Evolutionary conservation across 768 basidiomycete genomes (phyloP), one percentile per base, ranked within the genome.

Genomic region (Basidioascus undulatus): DNA sequence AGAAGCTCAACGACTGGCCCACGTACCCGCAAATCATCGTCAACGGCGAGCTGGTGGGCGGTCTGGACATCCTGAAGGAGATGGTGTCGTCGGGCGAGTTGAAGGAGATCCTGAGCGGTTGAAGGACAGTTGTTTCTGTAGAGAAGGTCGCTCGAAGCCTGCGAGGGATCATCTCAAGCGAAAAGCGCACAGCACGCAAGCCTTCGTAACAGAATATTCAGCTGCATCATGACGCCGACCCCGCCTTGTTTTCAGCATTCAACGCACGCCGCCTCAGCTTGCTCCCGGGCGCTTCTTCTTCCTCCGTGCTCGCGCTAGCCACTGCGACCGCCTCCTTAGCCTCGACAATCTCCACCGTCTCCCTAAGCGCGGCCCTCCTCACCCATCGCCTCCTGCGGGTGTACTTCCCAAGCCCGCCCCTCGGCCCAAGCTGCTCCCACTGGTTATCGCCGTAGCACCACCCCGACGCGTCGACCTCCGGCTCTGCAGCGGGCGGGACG

Each of bases 21-120:
- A 89, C 79, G 4, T 82, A 69, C 62, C 79, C 80, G 3, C 80
- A 83, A 54, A 63, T 89, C 18, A 76, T 86, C 47, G 64, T 84
- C 38, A 71, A 80, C 3, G 87, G 92, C 18, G 83, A 94, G 56
- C 66, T 98, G 15, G 73, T 92, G 13, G 89, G 89, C n/a, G 89
- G 89, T 4, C 59, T 96, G 39, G 89, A 98, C 55, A 74, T 96
- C 39, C 69, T 87, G 19, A 69, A 72, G 56, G 89, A 94, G 61
- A 78, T 87, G 78, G 69, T 68, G 12, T 69, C 75, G 25, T 74
- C 54, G 44, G 82, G 76, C 18, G 86, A 92, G 59, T 68, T 87
- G 43, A 55, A 63, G 40, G 71, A 77, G 37, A 24, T 63, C 19
- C 21, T 57, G 31, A n/a, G n/a, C n/a, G n/a, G n/a, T n/a, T n/a